Base-by-base conservation (phyloP, 129 eudicot species). In the Ambrosia artemisiifolia region DNA sequence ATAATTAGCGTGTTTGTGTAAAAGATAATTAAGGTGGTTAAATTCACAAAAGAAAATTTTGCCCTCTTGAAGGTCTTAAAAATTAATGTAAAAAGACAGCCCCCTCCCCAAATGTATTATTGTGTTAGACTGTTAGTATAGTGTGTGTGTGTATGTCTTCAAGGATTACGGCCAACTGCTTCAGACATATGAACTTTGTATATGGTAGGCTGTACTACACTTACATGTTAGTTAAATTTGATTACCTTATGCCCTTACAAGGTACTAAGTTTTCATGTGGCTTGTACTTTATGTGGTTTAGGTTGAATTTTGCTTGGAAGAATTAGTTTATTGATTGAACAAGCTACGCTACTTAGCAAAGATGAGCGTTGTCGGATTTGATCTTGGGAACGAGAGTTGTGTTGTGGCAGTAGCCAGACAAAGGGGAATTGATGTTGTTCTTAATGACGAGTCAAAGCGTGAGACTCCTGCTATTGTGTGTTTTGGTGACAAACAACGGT, bases 291-390 rank as follows among this genome's bases (percentile, higher is more conserved):
- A 69, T 50, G 63, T 72, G 38, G 56, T 74, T 34, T 73, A 70
- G 74, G 36, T 64, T 19, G 44, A 53, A 40, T 24, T 50, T 61
- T 30, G 34, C 65, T 53, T 50, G 56, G 70, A 44, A 44, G 49
- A 19, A 59, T 64, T 76, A 63, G 19, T 19, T 40, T 11, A 18
- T 14, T 54, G 46, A 1, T 17, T 49, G 47, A 61, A 61, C 5
- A 47, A 72, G 50, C 11, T 12, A 24, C 67, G 51, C 43, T 35
- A 60, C 47, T 56, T 40, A 74, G 82, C 71, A 73, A 89, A 54
- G 32, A 89, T 89, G 96, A 89, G 96, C 46, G 92, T 89, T 79
- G 96, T 89, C n/a, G 96, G 96, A 46, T 84, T 89, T 80, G 96
- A 89, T 71, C 76, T 90, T 74, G 96, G 96, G 47, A 90, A 90